Evolutionary conservation across 73 alveolate species (phyloP), one percentile per base, ranked within the genome.

Genomic region (Stentor roeselii): DNA sequence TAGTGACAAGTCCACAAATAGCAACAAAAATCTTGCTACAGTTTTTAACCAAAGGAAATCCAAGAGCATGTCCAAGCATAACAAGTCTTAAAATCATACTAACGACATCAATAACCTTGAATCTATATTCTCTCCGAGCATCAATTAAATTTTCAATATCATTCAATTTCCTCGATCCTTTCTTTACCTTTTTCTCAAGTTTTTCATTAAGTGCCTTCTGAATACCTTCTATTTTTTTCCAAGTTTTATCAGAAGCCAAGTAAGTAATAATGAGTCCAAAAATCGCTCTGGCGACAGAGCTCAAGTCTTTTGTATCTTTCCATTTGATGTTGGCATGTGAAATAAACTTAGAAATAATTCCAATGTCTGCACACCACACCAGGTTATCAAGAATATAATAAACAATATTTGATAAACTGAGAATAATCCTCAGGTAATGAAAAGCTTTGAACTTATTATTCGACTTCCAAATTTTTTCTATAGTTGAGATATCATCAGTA

Each of bases 361-460:
- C 80, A 67, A 67, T 67, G 34, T 67, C 80, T 1, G 80, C 80
- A 32, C n/a, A 32, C 80, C 80, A 67, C 21, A 67, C 80, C 34
- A 67, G 2, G 2, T 67, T 67, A 40, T 67, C 80, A 27, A 67
- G 41, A 67, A 67, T n/a, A 67, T 67, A 67, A 67, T 67, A 67
- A 34, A 67, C 80, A 67, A 32, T 67, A 32, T 32, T 67, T 21
- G 80, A 36, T 21, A 67, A 30, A 67, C 37, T 21, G 15, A 32
- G 27, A 0, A 67, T 15, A 67, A 67, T 34, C 34, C 41, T n/a
- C 41, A 67, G 34, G 34, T 14, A 14, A 27, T 67, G 15, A 0
- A 67, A 15, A 67, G 34, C 11, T 27, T 67, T 32, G 37, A 67
- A 32, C 2, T 21, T 67, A n/a, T 32, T 0, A 1, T 34, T 67